Percentiles rank a stretch among this genome's conserved stretches.
These are phyloP conservation scores for Stevia rebaudiana DNA, from an alignment of 140 eudicot genomes.

Conservation along the genomic window DNA sequence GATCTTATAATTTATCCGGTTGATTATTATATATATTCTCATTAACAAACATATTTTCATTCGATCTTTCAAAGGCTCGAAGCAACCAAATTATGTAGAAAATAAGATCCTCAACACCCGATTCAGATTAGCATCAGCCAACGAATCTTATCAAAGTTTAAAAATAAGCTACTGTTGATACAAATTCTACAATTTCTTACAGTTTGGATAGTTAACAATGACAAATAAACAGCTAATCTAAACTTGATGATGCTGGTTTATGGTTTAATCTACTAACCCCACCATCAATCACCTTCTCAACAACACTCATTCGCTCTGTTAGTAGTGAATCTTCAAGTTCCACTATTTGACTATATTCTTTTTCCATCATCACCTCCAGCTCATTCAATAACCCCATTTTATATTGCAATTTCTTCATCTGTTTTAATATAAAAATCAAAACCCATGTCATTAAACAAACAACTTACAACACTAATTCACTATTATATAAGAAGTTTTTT, in stretches of 20 bases:
- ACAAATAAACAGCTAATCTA: conserved; percentile 10
- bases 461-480: background rate
- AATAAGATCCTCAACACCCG: background rate
- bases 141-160: conserved; percentile 12
- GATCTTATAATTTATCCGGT: background rate
- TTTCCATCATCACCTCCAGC: conserved; percentile 62
- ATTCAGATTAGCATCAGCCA: conserved; percentile 12
- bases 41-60: too few relatives aligned
- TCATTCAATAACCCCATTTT: conserved; percentile 62
- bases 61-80: too few relatives aligned
- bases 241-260: conserved; percentile 12
- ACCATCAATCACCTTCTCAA: conserved; percentile 35
- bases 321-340: conserved; percentile 54
- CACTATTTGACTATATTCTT: conserved; percentile 40
- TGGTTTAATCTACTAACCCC: conserved; percentile 48
- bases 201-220: background rate
- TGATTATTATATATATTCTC: background rate
- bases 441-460: background rate
- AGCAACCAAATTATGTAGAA: background rate
- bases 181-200: conserved; percentile 31
- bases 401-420: conserved; percentile 66
- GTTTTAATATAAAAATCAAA: background rate
- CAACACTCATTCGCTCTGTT: conserved; percentile 42
- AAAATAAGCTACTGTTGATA: conserved; percentile 13
- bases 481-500: background rate